Conservation (phyloP, 768 basidiomycete species). For the Kwoniella mangroviensis region DNA sequence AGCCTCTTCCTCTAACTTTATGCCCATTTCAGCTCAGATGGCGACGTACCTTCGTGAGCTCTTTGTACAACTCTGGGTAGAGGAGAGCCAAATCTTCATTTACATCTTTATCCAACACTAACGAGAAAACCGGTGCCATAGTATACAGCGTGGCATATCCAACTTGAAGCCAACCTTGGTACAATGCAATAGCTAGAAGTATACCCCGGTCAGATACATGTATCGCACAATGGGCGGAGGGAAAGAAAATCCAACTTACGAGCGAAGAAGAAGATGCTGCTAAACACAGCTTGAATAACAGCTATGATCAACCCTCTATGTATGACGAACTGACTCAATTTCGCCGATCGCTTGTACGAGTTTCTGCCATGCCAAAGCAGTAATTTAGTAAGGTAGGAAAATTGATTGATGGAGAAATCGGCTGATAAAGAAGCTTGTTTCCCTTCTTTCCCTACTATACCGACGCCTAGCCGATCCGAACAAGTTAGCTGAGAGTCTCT, state of each 20-base stretch:
- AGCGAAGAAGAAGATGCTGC: slow-evolving; percentile 64
- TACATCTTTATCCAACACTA: slow-evolving; percentile 93
- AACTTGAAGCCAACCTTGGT: slow-evolving; percentile 97
- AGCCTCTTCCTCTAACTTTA: background rate
- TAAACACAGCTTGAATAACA: slow-evolving; percentile 96
- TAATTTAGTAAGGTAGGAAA: slow-evolving; percentile 91
- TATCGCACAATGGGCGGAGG: background rate
- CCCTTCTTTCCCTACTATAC: slow-evolving; percentile 98
- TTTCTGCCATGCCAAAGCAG: slow-evolving; percentile 99
- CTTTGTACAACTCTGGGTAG: slow-evolving; percentile 98
- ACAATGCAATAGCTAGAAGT: slow-evolving; percentile 82
- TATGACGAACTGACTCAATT: slow-evolving; percentile 97
- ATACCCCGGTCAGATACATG: background rate
- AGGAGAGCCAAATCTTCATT: slow-evolving; percentile 92
- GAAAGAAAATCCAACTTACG: slow-evolving; percentile 39
- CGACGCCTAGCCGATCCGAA: slow-evolving; percentile 68
- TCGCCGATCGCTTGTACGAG: slow-evolving; percentile 96
- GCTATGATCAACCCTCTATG: slow-evolving; percentile 96
- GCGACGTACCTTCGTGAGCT: slow-evolving; percentile 82
- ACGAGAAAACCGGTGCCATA: slow-evolving; percentile 97
- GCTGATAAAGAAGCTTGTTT: slow-evolving; percentile 99
- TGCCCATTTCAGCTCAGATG: background rate
- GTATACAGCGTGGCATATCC: slow-evolving; percentile 96
- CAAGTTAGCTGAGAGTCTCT: background rate
- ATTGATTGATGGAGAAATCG: slow-evolving; percentile 97